A percentile compares a stretch with the other conserved stretches of the same genome.
phyloP scores from a whole-genome alignment of 108 stramenopile species.

The Discostella pseudostelligera region DNA sequence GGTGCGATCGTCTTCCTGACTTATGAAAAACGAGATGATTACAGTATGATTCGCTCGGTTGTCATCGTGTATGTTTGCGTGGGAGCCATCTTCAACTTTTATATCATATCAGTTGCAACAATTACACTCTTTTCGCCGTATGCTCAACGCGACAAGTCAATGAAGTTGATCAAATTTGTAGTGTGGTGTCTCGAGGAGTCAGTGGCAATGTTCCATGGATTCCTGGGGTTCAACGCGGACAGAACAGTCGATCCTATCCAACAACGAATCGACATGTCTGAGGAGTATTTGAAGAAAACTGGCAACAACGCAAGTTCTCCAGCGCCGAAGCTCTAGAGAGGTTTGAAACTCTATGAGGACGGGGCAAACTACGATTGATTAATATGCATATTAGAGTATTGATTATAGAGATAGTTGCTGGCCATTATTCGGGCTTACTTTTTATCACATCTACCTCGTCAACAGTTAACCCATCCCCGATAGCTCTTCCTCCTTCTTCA shows the following conservation, averaged over 20 bases:
- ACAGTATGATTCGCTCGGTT: slow-evolving; percentile 21
- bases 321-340: too few species aligned
- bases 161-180: background rate
- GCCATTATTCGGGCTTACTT: too few species aligned
- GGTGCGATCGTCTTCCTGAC: slow-evolving; percentile 24
- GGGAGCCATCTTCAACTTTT: slow-evolving; percentile 37
- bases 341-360: too few species aligned
- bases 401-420: too few species aligned
- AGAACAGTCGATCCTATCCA: slow-evolving; percentile 15
- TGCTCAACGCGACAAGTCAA: slow-evolving; percentile 5
- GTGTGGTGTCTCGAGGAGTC: slow-evolving; percentile 15
- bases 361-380: too few species aligned
- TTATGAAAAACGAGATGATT: slow-evolving; percentile 10
- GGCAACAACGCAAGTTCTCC: background rate
- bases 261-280: slow-evolving; percentile 1
- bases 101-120: slow-evolving; percentile 22
- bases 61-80: slow-evolving; percentile 23
- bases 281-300: slow-evolving; percentile 10
- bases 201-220: slow-evolving; percentile 26
- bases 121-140: slow-evolving; percentile 11
- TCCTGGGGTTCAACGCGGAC: slow-evolving; percentile 37
- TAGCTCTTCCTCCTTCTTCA: slow-evolving; percentile 38
- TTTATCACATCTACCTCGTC: too few species aligned
- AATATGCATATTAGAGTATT: too few species aligned
- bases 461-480: slow-evolving; percentile 1